phyloP scores from a whole-genome alignment of 306 rosid genomes.

The Dryas alaskensis region DNA sequence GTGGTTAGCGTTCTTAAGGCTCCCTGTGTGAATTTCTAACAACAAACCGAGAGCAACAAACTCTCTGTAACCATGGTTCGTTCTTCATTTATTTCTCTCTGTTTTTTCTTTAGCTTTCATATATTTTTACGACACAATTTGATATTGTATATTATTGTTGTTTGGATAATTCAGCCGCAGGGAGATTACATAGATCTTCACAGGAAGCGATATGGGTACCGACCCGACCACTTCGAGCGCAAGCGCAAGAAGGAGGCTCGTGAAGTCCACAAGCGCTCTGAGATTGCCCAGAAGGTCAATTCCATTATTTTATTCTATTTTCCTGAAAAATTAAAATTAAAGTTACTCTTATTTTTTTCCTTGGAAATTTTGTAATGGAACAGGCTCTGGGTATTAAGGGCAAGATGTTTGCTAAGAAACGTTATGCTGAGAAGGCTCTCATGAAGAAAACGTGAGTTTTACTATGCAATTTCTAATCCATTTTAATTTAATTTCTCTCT shows the following conservation, averaged over 20 bases:
- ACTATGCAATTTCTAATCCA: neutral
- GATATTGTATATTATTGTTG: neutral
- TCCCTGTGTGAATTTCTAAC: neutral
- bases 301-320: neutral
- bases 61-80: conserved; percentile 25
- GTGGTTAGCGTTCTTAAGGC: neutral
- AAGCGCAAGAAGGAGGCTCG: conserved; percentile 95
- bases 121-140: neutral
- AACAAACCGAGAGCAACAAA: neutral
- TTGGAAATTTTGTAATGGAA: conserved; percentile 12
- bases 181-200: conserved; percentile 95
- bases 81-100: neutral
- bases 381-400: conserved; percentile 85
- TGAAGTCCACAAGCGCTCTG: conserved; percentile 69
- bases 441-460: conserved; percentile 85
- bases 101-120: neutral
- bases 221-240: conserved; percentile 82
- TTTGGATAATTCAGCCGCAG: conserved; percentile 65
- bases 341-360: neutral
- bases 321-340: neutral
- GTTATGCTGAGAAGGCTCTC: conserved; percentile 78
- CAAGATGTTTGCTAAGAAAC: conserved; percentile 76
- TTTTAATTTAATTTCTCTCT: too few relatives aligned
- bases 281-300: conserved; percentile 73
- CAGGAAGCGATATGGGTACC: conserved; percentile 80